Conservation (phyloP, 495 filamentous ascomycete species). For the Eremomyces bilateralis region DNA sequence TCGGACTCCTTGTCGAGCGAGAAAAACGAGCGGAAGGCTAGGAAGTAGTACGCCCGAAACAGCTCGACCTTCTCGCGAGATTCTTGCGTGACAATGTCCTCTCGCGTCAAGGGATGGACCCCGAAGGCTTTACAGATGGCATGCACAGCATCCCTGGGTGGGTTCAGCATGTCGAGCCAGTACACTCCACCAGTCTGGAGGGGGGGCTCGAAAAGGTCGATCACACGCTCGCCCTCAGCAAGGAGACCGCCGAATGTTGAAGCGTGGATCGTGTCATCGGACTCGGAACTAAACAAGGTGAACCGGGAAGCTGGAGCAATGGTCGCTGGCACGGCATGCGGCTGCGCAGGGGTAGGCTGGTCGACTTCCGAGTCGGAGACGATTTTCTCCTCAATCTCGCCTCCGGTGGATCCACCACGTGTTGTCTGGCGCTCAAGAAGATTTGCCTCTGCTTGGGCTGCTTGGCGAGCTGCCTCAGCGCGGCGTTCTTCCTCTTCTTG, state of each 20-base stretch:
- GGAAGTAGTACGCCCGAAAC: conserved; percentile 92
- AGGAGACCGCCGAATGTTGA: conserved; percentile 71
- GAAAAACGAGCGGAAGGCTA: conserved; percentile 85
- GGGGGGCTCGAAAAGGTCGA: conserved; percentile 66
- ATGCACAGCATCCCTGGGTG: conserved; percentile 70
- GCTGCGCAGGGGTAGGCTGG: neutral
- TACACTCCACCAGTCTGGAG: conserved; percentile 23
- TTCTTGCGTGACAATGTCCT: conserved; percentile 88
- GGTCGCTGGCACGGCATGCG: conserved; percentile 1
- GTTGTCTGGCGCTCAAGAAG: too few species aligned
- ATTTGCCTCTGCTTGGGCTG: conserved; percentile 14
- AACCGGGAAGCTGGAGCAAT: conserved; percentile 46
- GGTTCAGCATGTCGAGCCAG: conserved; percentile 89
- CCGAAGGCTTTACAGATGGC: conserved; percentile 81
- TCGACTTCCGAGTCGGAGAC: neutral
- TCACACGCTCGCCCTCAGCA: conserved; percentile 67
- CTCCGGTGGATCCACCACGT: too few species aligned
- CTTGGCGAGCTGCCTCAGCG: conserved; percentile 3
- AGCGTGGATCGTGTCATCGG: conserved; percentile 78
- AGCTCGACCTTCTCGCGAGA: conserved; percentile 95
- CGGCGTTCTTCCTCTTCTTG: too few species aligned
- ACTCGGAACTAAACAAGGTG: conserved; percentile 88
- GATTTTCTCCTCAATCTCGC: neutral
- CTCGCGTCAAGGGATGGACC: conserved; percentile 78
- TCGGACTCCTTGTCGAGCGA: conserved; percentile 60